Evolutionary conservation across 2,329 filamentous ascomycete species (phyloP), one percentile per base, ranked within the genome.

Genomic region (Stagonosporopsis vannaccii): DNA sequence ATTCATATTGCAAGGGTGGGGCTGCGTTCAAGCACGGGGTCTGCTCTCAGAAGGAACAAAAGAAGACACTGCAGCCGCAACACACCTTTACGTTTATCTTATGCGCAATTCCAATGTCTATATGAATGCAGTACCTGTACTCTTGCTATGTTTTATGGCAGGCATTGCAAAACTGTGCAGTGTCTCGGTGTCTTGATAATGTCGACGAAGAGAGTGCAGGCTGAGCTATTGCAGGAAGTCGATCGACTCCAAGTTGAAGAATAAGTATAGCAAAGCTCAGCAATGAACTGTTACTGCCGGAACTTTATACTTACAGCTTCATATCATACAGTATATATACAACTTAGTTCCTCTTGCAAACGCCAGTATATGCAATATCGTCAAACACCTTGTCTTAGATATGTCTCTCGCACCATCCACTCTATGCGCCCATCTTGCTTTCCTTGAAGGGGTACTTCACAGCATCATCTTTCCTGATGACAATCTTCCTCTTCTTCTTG

Each of bases 401-500:
- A 7, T 6, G 22, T 23, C 6, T 17, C 28, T 33, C 28, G 19
- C 17, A 12, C 13, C 25, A 43, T n/a, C 2, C n/a, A 7, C 8
- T 51, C 37, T 48, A 58, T 19, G 36, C 37, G 13, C 46, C 35
- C 61, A 57, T 46, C 51, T 72, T 75, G 3, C 77, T 68, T 66
- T 81, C 84, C 75, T 86, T 87, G 72, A 80, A 87, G 6, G 87
- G 87, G 70, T 87, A 89, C 59, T 79, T 81, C 19, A 93, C 80
- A 50, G 87, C 84, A 73, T 93, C 90, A 73, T 92, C 90, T 82
- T 95, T 97, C 70, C 90, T 86, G 70, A 91, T 81, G 85, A 89
- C 96, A 64, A 97, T 86, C 81, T 92, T 92, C 74, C 88, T 89
- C 84, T 89, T 91, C 85, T 92, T 96, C 84, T 97, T 97, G 56